These are phyloP conservation scores for Aureobasidium musti DNA, from an alignment of 2,329 filamentous ascomycete genomes.

Conservation along the genomic window DNA sequence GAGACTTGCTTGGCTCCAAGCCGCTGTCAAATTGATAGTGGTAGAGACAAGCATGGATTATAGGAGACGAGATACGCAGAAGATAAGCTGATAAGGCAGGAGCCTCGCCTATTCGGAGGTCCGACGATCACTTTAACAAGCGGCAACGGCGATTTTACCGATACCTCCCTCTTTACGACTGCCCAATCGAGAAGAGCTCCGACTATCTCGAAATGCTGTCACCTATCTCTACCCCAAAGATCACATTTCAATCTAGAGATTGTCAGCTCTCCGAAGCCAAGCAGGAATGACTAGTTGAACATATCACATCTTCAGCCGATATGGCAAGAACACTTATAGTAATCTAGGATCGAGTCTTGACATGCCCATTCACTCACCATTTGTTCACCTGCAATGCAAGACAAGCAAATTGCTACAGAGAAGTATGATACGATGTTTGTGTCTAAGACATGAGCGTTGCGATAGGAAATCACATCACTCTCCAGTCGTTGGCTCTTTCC, in stretches of 20 bases:
- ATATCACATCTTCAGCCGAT: background rate
- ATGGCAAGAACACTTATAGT: background rate
- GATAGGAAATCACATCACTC: constrained; percentile 32
- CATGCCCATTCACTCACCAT: too few relatives aligned
- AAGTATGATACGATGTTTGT: background rate
- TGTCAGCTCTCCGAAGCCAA: background rate
- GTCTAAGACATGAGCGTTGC: background rate
- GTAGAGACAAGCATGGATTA: background rate
- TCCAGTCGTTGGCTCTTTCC: constrained; percentile 53
- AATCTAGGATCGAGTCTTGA: background rate
- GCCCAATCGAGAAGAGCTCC: background rate
- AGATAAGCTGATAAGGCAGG: constrained; percentile 10
- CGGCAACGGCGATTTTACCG: background rate
- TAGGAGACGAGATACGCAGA: background rate
- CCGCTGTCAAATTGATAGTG: background rate
- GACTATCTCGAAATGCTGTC: background rate
- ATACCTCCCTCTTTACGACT: background rate
- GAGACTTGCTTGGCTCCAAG: background rate
- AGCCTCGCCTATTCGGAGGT: background rate
- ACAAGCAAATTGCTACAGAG: background rate
- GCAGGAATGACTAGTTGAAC: background rate
- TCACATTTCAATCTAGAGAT: background rate
- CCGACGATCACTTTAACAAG: background rate
- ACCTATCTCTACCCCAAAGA: background rate
- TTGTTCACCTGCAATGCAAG: background rate